phyloP scores from a whole-genome alignment of 2,329 filamentous ascomycete genomes.

The Aspergillus tubingensis region DNA sequence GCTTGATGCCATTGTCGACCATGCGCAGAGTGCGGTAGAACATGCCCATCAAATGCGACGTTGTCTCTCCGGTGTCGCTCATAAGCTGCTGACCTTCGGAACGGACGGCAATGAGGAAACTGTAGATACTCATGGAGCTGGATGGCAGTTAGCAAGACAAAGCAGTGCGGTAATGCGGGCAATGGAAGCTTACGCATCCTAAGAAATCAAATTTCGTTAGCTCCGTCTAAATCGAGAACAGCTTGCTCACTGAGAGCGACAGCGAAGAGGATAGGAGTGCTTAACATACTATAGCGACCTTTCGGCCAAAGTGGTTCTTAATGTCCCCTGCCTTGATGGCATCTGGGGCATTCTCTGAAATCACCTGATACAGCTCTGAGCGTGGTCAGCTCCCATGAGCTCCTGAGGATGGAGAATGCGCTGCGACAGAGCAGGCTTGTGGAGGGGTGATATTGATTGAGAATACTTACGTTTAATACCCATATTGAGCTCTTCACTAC shows the following conservation, averaged over 20 bases:
- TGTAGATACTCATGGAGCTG: slow-evolving; percentile 98
- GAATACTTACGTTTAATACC: slow-evolving; percentile 53
- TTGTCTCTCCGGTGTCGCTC: slow-evolving; percentile 93
- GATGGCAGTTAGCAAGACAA: slow-evolving; percentile 22
- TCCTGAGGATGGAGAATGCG: slow-evolving; percentile 46
- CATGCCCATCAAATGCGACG: slow-evolving; percentile 98
- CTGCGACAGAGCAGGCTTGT: slow-evolving; percentile 46
- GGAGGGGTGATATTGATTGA: not conserved
- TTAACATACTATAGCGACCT: slow-evolving; percentile 85
- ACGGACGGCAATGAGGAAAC: slow-evolving; percentile 94
- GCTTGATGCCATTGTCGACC: slow-evolving; percentile 98
- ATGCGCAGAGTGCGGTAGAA: slow-evolving; percentile 98
- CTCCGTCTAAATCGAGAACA: not conserved
- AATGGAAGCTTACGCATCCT: slow-evolving; percentile 57
- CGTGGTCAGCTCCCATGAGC: slow-evolving; percentile 16
- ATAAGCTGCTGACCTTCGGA: slow-evolving; percentile 96
- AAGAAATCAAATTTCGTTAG: slow-evolving; percentile 7
- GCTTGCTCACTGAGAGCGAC: slow-evolving; percentile 14
- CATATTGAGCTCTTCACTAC: slow-evolving; percentile 37
- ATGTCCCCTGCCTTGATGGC: slow-evolving; percentile 96
- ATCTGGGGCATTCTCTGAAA: slow-evolving; percentile 91
- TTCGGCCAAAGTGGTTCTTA: slow-evolving; percentile 97
- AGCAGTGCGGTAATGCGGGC: not conserved
- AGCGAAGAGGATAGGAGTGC: not conserved
- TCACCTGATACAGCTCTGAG: slow-evolving; percentile 71